Evolutionary conservation across 169 alveolate genomes (phyloP).

Genomic region (Hepatocystis sp.): DNA sequence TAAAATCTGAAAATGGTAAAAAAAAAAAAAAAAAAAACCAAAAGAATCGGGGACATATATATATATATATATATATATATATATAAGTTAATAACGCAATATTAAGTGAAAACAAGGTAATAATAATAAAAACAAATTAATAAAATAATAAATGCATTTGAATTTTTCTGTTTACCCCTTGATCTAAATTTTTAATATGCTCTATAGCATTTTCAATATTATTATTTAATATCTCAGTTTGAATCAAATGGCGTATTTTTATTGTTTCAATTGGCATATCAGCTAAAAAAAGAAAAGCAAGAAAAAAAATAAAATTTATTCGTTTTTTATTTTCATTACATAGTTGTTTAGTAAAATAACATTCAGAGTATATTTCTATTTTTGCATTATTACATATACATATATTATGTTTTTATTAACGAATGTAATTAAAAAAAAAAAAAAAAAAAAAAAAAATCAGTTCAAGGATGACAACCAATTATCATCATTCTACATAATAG

Average conservation of each 20-base stretch:
- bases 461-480: constrained; percentile 70
- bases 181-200: constrained; percentile 60
- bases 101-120: background rate
- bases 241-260: constrained; percentile 56
- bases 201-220: constrained; percentile 69
- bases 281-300: constrained; percentile 12
- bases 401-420: too few species aligned
- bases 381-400: too few species aligned
- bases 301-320: constrained; percentile 10
- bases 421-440: constrained; percentile 4
- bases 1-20: constrained; percentile 27
- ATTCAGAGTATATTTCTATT: too few species aligned
- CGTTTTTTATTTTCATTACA: background rate
- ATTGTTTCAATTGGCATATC: constrained; percentile 72
- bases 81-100: background rate
- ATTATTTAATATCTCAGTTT: constrained; percentile 59
- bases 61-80: constrained; percentile 3
- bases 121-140: background rate
- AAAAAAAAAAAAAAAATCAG: constrained; percentile 70
- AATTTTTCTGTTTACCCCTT: constrained; percentile 21
- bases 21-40: constrained; percentile 1
- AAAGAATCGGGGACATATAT: background rate
- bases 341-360: too few species aligned
- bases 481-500: constrained; percentile 75
- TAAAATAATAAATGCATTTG: constrained; percentile 6